Evolutionary conservation across 257 asterid species (phyloP).

Genomic region (Salvia rosmarinus): DNA sequence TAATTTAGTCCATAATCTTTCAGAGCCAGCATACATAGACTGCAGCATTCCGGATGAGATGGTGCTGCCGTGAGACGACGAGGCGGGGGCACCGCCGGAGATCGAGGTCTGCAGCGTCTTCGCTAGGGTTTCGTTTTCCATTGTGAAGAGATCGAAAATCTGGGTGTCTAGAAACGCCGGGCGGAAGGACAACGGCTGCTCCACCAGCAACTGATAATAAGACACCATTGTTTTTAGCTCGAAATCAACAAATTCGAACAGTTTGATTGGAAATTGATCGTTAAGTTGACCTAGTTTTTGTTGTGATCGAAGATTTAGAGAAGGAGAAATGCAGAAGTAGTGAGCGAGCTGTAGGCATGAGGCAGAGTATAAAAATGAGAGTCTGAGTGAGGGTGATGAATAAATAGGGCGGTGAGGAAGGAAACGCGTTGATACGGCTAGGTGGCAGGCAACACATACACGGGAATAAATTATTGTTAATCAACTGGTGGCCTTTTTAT

Average conservation of each 20-base stretch:
- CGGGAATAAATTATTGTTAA: conserved; percentile 27
- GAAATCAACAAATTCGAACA: not conserved
- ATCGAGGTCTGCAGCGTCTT: conserved; percentile 57
- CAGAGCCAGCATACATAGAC: too few species aligned
- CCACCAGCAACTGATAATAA: conserved; percentile 49
- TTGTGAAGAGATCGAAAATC: conserved; percentile 49
- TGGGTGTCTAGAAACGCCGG: conserved; percentile 58
- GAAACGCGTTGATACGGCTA: conserved; percentile 71
- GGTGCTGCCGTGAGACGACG: not conserved
- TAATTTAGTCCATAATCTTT: too few species aligned
- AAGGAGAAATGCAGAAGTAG: not conserved
- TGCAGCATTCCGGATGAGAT: conserved; percentile 38
- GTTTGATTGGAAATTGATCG: not conserved
- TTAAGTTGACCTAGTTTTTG: not conserved
- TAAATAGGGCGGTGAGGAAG: conserved; percentile 51
- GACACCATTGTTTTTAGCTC: conserved; percentile 46
- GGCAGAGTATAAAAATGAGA: not conserved
- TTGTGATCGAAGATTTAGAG: not conserved
- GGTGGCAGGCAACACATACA: conserved; percentile 52
- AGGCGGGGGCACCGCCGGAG: conserved; percentile 24
- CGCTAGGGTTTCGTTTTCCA: conserved; percentile 56
- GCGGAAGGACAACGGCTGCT: conserved; percentile 59
- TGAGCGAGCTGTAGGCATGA: not conserved
- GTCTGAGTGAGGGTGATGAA: not conserved
- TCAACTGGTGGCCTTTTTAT: not conserved